Conservation (phyloP, 2,329 filamentous ascomycete genomes). For the Sclerotinia trifoliorum region DNA sequence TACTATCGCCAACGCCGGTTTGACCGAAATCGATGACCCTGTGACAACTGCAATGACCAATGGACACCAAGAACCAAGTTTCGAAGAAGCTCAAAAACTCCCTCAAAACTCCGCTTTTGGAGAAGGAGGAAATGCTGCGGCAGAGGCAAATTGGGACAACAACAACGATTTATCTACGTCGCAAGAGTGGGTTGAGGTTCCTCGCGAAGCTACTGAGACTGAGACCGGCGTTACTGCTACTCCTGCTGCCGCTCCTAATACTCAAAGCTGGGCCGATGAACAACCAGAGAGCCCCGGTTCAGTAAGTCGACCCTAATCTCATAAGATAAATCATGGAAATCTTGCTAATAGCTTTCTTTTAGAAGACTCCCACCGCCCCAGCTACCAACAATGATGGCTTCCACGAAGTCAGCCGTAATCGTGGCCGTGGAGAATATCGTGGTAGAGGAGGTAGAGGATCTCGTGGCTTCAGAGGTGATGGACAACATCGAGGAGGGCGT, state of each 20-base stretch:
- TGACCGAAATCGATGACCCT: constrained; percentile 63
- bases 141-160: constrained; percentile 64
- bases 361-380: constrained; percentile 42
- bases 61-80: constrained; percentile 45
- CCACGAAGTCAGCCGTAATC: constrained; percentile 62
- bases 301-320: constrained; percentile 42
- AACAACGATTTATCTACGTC: constrained; percentile 39
- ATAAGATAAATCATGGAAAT: not conserved
- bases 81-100: constrained; percentile 40
- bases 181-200: constrained; percentile 56
- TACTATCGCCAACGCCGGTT: constrained; percentile 63
- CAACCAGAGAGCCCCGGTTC: constrained; percentile 55
- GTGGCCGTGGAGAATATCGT: constrained; percentile 48
- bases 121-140: constrained; percentile 58
- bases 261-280: constrained; percentile 81
- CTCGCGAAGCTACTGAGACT: constrained; percentile 71
- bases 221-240: constrained; percentile 63
- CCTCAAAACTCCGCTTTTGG: constrained; percentile 52
- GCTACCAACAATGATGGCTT: constrained; percentile 63
- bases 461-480: constrained; percentile 43
- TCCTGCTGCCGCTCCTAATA: constrained; percentile 52
- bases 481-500: constrained; percentile 41
- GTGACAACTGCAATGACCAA: constrained; percentile 45
- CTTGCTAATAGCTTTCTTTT: not conserved
- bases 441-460: constrained; percentile 48